phyloP scores from a whole-genome alignment of 2,329 filamentous ascomycete species.

The Nemania serpens region DNA sequence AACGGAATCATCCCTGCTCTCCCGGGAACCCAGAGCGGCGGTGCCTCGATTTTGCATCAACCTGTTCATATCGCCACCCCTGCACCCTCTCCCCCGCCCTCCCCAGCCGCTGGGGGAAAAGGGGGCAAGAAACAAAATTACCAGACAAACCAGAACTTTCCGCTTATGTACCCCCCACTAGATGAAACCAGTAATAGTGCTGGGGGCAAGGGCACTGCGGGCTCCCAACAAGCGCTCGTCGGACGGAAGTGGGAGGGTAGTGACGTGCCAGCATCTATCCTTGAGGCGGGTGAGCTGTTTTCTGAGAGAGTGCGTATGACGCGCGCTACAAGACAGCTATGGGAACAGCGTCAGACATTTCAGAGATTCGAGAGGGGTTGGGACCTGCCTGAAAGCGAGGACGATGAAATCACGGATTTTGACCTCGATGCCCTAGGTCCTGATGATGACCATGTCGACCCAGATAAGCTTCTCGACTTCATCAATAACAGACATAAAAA shows the following conservation, averaged over 20 bases:
- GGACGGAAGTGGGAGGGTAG: constrained; percentile 91
- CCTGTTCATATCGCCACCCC: constrained; percentile 99
- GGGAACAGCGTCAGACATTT: constrained; percentile 90
- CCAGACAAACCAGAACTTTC: constrained; percentile 98
- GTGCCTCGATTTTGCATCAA: constrained; percentile 86
- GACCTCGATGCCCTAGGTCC: constrained; percentile 41
- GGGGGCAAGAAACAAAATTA: constrained; percentile 99
- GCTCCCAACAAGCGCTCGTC: constrained; percentile 77
- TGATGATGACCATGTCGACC: constrained; percentile 42
- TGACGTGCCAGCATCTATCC: constrained; percentile 90
- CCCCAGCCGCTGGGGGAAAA: constrained; percentile 84
- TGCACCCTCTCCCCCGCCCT: constrained; percentile 92
- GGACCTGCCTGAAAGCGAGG: constrained; percentile 58
- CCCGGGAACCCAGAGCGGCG: constrained; percentile 58
- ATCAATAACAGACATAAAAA: constrained; percentile 51
- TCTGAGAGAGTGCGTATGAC: constrained; percentile 89
- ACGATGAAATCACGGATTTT: constrained; percentile 44
- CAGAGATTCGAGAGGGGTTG: constrained; percentile 92
- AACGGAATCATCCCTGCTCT: constrained; percentile 66
- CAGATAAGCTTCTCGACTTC: constrained; percentile 45
- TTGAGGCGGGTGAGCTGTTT: constrained; percentile 93
- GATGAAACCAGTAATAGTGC: constrained; percentile 87
- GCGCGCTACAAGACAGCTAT: constrained; percentile 86
- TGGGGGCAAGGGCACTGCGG: constrained; percentile 84
- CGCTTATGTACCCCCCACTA: constrained; percentile 93